Evolutionary conservation across 176 grass and related monocot species (phyloP).

Genomic region (Cenchrus fungigraminus): DNA sequence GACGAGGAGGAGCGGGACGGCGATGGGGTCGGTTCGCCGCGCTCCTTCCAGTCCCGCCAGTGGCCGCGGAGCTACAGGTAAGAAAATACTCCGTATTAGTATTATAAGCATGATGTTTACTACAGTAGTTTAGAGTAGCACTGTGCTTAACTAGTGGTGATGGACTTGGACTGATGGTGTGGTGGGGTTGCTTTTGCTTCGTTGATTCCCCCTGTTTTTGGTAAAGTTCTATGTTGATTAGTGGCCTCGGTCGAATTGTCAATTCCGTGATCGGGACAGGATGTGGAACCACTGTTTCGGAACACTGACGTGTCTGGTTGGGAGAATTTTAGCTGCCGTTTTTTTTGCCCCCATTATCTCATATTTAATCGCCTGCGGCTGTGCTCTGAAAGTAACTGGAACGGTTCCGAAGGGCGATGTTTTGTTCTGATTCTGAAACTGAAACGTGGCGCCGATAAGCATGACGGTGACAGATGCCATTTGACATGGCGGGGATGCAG

Average conservation of each 20-base stretch:
- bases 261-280: conserved; percentile 19
- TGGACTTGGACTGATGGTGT: neutral
- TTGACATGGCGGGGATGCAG: neutral
- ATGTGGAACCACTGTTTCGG: neutral
- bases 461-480: neutral
- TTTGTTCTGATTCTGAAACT: neutral
- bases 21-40: conserved; percentile 39
- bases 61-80: conserved; percentile 90
- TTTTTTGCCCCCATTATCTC: neutral
- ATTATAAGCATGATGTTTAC: neutral
- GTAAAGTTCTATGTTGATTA: neutral
- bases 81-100: neutral
- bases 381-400: neutral
- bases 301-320: neutral
- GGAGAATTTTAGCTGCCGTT: neutral
- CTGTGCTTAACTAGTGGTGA: neutral
- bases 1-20: neutral
- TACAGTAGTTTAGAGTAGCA: neutral
- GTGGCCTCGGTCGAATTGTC: neutral
- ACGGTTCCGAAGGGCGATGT: neutral
- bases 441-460: neutral
- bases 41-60: conserved; percentile 62
- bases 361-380: neutral
- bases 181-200: neutral
- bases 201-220: neutral